Base-by-base conservation (phyloP, 1,139 yeast genomes). In the Yamadazyma triangularis region DNA sequence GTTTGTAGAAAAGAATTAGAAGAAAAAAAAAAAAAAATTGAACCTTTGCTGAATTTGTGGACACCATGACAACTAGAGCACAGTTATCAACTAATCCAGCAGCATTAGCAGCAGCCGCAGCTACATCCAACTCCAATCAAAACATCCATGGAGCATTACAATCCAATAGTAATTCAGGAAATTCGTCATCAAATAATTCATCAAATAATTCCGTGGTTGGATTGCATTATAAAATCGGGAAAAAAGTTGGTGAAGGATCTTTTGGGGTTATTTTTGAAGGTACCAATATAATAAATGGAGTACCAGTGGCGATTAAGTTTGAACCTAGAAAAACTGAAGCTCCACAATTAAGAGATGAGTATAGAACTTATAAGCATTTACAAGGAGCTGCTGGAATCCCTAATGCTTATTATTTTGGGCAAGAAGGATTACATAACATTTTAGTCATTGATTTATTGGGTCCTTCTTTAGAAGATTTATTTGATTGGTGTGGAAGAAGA, bases 251-350 rank as follows among this genome's bases (percentile, higher is more conserved):
- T 35, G 93, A 82, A 56, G 93, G 93, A 13, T 82, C 91, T 2
- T 83, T 83, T 56, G 93, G 93, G 33, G 86, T 83, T 24, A 73
- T 83, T 33, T 83, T 83, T 48, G 93, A 83, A 61, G 93, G 93
- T 41, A 72, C 81, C 25, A 83, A 83, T 49, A 70, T 83, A 50
- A 72, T 82, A 45, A 82, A 81, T 51, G 83, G 83, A 26, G 76
- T 76, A 11, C 81, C 82, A 8, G 91, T 83, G 19, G 93, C 88
- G 23, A 82, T 83, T 49, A 75, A 75, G 49, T 75, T 74, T 48
- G 97, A 91, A 60, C 95, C 96, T 16, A 73, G 96, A 46, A 86
- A 88, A 51, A 79, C 93, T n/a, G 97, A 91, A 50, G 96, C 97
- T 4, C 98, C 98, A 6, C 98, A 91, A 59, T 73, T 91, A 40